Evolutionary conservation across 305 asterid genomes (phyloP).

Genomic region (Andrographis paniculata): DNA sequence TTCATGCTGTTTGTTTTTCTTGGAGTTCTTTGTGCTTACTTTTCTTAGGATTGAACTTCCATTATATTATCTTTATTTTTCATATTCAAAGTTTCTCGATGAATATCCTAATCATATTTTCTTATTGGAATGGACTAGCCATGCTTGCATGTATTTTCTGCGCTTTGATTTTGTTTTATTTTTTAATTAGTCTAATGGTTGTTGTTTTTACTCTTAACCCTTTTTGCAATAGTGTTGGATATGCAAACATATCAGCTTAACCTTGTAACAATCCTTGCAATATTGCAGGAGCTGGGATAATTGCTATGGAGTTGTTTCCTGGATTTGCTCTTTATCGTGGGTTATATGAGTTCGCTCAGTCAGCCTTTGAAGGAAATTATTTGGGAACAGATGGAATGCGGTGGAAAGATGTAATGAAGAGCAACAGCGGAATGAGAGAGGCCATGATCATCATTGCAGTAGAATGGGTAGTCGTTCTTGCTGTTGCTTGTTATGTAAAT

Average conservation of each 20-base stretch:
- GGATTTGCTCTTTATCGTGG: conserved; percentile 91
- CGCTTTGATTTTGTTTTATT: too few relatives aligned
- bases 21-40: too few relatives aligned
- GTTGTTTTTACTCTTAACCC: too few relatives aligned
- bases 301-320: conserved; percentile 82
- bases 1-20: too few relatives aligned
- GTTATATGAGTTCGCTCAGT: conserved; percentile 69
- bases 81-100: neutral
- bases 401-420: conserved; percentile 67
- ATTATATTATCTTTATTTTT: too few relatives aligned
- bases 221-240: neutral
- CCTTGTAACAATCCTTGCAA: conserved; percentile 15
- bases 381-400: conserved; percentile 88
- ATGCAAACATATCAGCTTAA: neutral
- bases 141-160: too few relatives aligned
- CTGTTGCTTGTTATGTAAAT: conserved; percentile 58
- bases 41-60: neutral
- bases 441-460: conserved; percentile 52
- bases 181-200: too few relatives aligned
- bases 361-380: conserved; percentile 52
- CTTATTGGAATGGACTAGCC: neutral
- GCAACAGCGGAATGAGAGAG: conserved; percentile 63
- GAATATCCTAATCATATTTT: neutral
- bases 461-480: conserved; percentile 77
- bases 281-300: conserved; percentile 68